Conservation (phyloP, 176 grass and related monocot genomes). For the Oryza rufipogon region DNA sequence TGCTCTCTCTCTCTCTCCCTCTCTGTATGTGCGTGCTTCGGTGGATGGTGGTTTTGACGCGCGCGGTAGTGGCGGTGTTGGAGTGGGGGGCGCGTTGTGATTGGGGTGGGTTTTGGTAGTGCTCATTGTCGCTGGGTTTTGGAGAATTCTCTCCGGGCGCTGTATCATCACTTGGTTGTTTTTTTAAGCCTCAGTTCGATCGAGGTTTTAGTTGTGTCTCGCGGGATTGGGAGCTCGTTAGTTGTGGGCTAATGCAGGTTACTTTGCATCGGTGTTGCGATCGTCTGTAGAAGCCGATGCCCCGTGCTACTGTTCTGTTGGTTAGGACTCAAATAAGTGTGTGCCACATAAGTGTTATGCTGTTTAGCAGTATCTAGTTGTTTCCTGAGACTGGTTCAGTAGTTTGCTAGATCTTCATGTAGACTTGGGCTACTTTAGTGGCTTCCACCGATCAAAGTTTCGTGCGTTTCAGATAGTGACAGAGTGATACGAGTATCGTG, state of each 20-base stretch:
- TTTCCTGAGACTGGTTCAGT: not conserved
- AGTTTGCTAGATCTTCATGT: not conserved
- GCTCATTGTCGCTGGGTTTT: conserved; percentile 20
- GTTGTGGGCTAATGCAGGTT: conserved; percentile 33
- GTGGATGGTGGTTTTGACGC: not conserved
- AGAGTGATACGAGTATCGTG: not conserved
- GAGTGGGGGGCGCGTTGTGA: not conserved
- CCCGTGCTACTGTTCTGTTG: conserved; percentile 35
- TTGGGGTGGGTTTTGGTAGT: not conserved
- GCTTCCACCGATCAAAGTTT: not conserved
- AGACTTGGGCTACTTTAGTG: not conserved
- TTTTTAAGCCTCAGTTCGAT: not conserved
- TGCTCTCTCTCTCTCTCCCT: not conserved
- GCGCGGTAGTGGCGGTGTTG: not conserved
- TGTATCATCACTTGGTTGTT: not conserved
- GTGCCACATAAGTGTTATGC: not conserved
- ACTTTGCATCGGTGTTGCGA: not conserved
- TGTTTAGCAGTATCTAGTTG: not conserved
- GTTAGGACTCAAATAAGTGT: conserved; percentile 7
- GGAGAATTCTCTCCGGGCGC: conserved; percentile 10
- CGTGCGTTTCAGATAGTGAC: not conserved
- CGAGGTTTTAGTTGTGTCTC: not conserved
- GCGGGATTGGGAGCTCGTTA: not conserved
- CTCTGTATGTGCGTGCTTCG: not conserved
- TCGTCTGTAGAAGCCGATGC: not conserved